Percentiles rank a stretch among this genome's conserved stretches.
Evolutionary conservation across 2,329 filamentous ascomycete species (phyloP).

Genomic region (Monosporascus sp.): DNA sequence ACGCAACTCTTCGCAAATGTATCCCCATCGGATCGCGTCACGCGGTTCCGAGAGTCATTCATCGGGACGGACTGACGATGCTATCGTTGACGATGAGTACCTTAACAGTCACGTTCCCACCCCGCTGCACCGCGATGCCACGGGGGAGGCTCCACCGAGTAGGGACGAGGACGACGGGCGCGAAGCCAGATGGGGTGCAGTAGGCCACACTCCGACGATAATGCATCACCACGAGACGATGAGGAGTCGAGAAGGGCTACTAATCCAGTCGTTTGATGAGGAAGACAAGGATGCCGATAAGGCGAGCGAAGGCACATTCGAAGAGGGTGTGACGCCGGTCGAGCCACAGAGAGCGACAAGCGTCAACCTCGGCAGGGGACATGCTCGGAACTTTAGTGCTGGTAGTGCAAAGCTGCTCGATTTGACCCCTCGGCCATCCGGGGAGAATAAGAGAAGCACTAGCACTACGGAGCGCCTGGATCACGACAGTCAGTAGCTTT

Average conservation of each 20-base stretch:
- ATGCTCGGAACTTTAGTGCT: conserved; percentile 68
- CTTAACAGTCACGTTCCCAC: conserved; percentile 47
- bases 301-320: conserved; percentile 23
- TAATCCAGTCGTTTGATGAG: conserved; percentile 39
- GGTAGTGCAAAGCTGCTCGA: conserved; percentile 73
- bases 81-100: conserved; percentile 71
- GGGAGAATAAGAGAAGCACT: conserved; percentile 40
- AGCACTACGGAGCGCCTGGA: conserved; percentile 20
- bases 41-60: conserved; percentile 38
- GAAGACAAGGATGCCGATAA: conserved; percentile 28
- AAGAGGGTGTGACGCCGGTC: conserved; percentile 22
- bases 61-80: conserved; percentile 45
- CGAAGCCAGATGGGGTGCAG: conserved; percentile 48
- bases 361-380: conserved; percentile 59
- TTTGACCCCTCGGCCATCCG: conserved; percentile 51
- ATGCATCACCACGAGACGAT: conserved; percentile 37
- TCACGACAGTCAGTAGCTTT: conserved; percentile 18
- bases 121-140: conserved; percentile 34
- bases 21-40: conserved; percentile 41
- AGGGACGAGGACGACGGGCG: conserved; percentile 51
- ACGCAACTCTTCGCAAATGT: conserved; percentile 31
- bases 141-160: conserved; percentile 48
- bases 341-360: conserved; percentile 62
- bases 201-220: conserved; percentile 49
- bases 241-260: conserved; percentile 45